Evolutionary conservation across 2,329 filamentous ascomycete genomes (phyloP).

Genomic region (Tricladium varicosporioides): DNA sequence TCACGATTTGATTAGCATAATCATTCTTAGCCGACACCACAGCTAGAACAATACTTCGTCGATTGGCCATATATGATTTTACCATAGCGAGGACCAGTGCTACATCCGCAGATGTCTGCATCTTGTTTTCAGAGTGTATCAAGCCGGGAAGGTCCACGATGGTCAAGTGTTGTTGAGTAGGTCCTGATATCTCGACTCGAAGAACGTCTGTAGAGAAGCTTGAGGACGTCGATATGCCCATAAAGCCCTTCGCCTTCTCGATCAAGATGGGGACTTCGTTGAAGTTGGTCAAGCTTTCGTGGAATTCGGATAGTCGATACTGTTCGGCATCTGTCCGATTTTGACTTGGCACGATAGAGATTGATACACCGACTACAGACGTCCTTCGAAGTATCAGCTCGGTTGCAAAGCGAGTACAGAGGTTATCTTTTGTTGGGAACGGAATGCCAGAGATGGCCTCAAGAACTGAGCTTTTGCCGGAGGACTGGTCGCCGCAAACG

Average conservation of each 20-base stretch:
- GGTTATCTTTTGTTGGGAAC: conserved; percentile 31
- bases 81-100: conserved; percentile 47
- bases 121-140: conserved; percentile 37
- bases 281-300: background rate
- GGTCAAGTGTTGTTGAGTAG: background rate
- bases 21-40: conserved; percentile 54
- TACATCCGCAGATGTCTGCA: conserved; percentile 44
- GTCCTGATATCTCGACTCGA: background rate
- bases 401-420: conserved; percentile 36
- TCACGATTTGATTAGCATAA: conserved; percentile 59
- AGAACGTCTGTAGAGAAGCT: conserved; percentile 1
- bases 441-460: conserved; percentile 5
- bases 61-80: conserved; percentile 50
- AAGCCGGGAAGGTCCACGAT: background rate
- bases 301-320: background rate
- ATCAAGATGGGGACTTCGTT: background rate
- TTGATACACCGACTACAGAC: conserved; percentile 16
- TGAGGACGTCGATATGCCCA: background rate
- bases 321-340: background rate
- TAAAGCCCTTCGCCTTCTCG: background rate
- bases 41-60: conserved; percentile 53
- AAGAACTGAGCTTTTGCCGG: conserved; percentile 37
- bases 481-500: conserved; percentile 30
- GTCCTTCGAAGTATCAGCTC: conserved; percentile 37
- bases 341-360: background rate